Conservation (phyloP, 805 yeast genomes). For the Naumovozyma dairenensis region DNA sequence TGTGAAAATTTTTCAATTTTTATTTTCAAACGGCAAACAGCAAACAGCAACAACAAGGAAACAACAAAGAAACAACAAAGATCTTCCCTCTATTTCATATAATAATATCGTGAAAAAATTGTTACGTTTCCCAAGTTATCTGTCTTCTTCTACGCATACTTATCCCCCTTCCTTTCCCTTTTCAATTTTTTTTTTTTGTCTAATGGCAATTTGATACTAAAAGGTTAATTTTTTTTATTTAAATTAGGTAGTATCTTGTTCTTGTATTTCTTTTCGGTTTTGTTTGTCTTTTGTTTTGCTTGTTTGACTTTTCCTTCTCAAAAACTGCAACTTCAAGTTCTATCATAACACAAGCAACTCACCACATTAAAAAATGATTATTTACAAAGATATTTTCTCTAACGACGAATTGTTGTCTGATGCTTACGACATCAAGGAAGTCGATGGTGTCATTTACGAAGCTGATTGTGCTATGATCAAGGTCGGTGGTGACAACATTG, state of each 20-base stretch:
- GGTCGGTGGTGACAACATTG: slow-evolving; percentile 86
- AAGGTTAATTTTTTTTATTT: slow-evolving; percentile 1
- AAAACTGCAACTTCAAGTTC: too few species aligned
- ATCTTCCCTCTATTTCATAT: too few species aligned
- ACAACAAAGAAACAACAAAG: too few species aligned
- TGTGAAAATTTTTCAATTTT: background rate
- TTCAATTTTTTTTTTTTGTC: background rate
- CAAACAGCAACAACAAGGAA: too few species aligned
- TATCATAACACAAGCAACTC: slow-evolving; percentile 2
- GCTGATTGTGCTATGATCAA: slow-evolving; percentile 91
- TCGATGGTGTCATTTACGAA: slow-evolving; percentile 89
- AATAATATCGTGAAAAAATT: too few species aligned
- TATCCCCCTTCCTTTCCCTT: too few species aligned
- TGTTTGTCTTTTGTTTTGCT: too few species aligned
- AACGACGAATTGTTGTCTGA: slow-evolving; percentile 95
- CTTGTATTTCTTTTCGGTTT: background rate
- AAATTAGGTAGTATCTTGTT: background rate
- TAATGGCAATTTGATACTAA: background rate
- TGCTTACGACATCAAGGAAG: slow-evolving; percentile 84
- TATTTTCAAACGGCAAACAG: too few species aligned
- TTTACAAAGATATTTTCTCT: slow-evolving; percentile 71
- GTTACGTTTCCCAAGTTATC: too few species aligned
- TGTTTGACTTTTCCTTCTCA: too few species aligned
- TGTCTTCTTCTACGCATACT: too few species aligned
- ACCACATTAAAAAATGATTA: slow-evolving; percentile 23